These are phyloP conservation scores for Teratosphaeria epicoccoides DNA, from an alignment of 2,329 filamentous ascomycete species.

Conservation along the genomic window DNA sequence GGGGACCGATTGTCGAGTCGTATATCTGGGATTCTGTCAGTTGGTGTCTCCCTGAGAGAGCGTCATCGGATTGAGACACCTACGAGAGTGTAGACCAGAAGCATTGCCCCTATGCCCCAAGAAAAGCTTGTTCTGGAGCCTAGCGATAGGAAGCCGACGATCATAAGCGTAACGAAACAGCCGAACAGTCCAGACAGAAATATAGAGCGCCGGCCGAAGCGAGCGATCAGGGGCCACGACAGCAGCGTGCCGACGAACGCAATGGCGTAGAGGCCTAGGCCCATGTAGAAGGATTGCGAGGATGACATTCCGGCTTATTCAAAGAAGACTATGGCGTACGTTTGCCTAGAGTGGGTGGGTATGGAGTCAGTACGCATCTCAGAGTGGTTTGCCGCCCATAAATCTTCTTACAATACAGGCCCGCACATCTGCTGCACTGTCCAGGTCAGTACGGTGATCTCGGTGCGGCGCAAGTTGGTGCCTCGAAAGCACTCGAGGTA, in stretches of 20 bases:
- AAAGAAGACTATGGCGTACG: conserved; percentile 30
- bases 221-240: conserved; percentile 24
- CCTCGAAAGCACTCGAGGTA: conserved; percentile 44
- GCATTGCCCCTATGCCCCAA: conserved; percentile 11
- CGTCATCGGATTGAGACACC: too few relatives aligned
- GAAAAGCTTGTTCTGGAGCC: conserved; percentile 4
- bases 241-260: conserved; percentile 13
- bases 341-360: too few relatives aligned
- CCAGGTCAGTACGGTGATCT: conserved; percentile 31
- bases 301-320: conserved; percentile 28
- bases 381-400: too few relatives aligned
- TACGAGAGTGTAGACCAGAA: conserved; percentile 11
- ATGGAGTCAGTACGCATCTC: too few relatives aligned
- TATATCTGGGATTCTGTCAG: conserved; percentile 5
- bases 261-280: conserved; percentile 18
- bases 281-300: conserved; percentile 26
- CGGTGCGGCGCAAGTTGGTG: conserved; percentile 36
- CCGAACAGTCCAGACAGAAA: conserved; percentile 22
- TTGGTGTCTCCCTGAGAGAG: too few relatives aligned
- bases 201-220: conserved; percentile 30
- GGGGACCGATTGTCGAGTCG: conserved; percentile 19
- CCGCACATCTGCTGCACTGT: conserved; percentile 25
- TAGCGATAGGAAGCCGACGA: conserved; percentile 13
- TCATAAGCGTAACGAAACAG: conserved; percentile 6
- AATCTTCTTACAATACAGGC: too few relatives aligned